Percentiles rank a stretch among this genome's conserved stretches.
phyloP scores from a whole-genome alignment of 1,139 yeast genomes.

The Arxiozyma heterogenica region DNA sequence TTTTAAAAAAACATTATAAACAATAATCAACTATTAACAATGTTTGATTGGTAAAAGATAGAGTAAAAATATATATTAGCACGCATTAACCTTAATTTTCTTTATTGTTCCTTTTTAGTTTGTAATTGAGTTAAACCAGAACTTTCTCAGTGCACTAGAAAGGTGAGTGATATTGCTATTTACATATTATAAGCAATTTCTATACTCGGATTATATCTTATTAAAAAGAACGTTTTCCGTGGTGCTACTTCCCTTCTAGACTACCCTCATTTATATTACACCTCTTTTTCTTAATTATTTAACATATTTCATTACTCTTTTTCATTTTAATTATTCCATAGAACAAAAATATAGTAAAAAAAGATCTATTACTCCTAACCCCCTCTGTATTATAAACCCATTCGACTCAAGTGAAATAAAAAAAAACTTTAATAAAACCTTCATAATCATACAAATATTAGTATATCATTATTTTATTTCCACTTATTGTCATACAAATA shows the following conservation, averaged over 20 bases:
- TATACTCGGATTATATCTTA: neutral
- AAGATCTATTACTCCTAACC: neutral
- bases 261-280: neutral
- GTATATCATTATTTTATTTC: too few species aligned
- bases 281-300: neutral
- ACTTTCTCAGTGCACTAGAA: conserved; percentile 1
- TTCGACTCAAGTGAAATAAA: neutral
- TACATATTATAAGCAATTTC: neutral
- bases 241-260: conserved; percentile 1
- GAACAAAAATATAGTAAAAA: neutral
- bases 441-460: neutral
- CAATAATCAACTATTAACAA: neutral
- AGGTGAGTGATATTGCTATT: conserved; percentile 2
- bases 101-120: neutral
- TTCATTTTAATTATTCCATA: too few species aligned
- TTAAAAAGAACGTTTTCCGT: conserved; percentile 1
- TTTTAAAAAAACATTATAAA: too few species aligned
- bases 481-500: neutral
- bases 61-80: neutral
- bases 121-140: neutral
- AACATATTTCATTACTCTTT: neutral
- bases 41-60: neutral
- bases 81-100: neutral
- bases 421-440: neutral
- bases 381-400: neutral